These are phyloP conservation scores for Ministeria vibrans DNA, from an alignment of 78 protist genomes.

Conservation along the genomic window DNA sequence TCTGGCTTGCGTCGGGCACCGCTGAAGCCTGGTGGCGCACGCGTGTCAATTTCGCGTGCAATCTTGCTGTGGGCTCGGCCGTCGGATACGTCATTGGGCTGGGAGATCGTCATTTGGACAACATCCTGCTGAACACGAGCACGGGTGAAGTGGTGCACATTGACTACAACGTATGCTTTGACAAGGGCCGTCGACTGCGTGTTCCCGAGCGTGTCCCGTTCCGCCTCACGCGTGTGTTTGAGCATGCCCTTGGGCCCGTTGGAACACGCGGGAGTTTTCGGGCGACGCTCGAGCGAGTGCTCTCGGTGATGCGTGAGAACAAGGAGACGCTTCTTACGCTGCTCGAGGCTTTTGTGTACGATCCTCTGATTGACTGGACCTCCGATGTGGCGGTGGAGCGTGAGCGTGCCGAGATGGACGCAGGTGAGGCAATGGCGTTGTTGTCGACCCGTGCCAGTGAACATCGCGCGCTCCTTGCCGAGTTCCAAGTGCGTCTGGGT, in stretches of 20 bases:
- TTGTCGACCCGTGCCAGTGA: too few species aligned
- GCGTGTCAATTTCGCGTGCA: background rate
- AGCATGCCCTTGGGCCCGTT: conserved; percentile 15
- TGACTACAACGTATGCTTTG: conserved; percentile 98
- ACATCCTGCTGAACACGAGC: conserved; percentile 69
- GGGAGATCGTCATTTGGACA: conserved; percentile 89
- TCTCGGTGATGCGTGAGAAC: conserved; percentile 79
- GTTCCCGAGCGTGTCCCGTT: conserved; percentile 97
- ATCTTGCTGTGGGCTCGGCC: conserved; percentile 20
- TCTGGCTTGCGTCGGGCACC: conserved; percentile 6
- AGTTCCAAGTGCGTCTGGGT: too few species aligned
- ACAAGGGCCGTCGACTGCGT: conserved; percentile 79
- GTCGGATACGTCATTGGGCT: conserved; percentile 88
- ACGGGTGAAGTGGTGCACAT: conserved; percentile 91
- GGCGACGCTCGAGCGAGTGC: conserved; percentile 78
- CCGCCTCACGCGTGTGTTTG: conserved; percentile 93
- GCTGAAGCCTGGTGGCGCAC: background rate
- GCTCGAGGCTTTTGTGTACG: conserved; percentile 98
- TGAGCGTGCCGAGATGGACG: too few species aligned
- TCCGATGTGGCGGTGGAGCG: too few species aligned
- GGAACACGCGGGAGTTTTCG: conserved; percentile 93
- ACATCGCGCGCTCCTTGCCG: too few species aligned
- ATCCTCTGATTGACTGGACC: conserved; percentile 89
- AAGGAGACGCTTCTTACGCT: conserved; percentile 93
- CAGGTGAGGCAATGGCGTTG: too few species aligned